phyloP scores from a whole-genome alignment of 306 rosid genomes.

The Calophaca sinica region DNA sequence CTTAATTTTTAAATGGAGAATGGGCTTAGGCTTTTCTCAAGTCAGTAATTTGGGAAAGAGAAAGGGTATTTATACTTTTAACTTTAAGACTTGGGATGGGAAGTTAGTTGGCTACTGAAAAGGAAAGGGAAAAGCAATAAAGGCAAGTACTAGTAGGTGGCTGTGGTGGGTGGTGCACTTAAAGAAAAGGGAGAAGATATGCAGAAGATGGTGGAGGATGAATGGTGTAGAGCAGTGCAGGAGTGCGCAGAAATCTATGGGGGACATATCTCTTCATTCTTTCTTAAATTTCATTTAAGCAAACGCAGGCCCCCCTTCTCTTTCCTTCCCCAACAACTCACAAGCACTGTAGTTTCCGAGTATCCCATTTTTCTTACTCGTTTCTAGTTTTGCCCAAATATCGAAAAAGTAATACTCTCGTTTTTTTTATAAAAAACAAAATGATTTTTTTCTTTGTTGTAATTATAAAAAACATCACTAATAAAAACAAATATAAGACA shows the following conservation, averaged over 20 bases:
- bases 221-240: conserved; percentile 40
- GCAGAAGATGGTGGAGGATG: conserved; percentile 39
- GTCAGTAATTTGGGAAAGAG: too few species aligned
- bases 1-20: too few species aligned
- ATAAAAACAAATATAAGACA: too few species aligned
- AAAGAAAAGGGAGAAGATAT: conserved; percentile 46
- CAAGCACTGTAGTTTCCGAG: too few species aligned
- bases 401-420: too few species aligned
- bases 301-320: not conserved
- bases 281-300: conserved; percentile 47
- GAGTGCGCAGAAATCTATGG: conserved; percentile 38
- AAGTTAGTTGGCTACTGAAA: conserved; percentile 46
- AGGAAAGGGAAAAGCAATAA: conserved; percentile 51
- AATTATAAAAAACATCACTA: too few species aligned
- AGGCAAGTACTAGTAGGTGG: conserved; percentile 53
- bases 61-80: conserved; percentile 42
- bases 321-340: too few species aligned
- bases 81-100: conserved; percentile 19
- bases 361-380: too few species aligned
- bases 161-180: conserved; percentile 62
- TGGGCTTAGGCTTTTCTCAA: too few species aligned
- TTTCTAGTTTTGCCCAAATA: not conserved
- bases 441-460: too few species aligned
- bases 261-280: conserved; percentile 42
- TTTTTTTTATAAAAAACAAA: too few species aligned